Evolutionary conservation across 345 rosid genomes (phyloP).

Genomic region (Camelina laxa): DNA sequence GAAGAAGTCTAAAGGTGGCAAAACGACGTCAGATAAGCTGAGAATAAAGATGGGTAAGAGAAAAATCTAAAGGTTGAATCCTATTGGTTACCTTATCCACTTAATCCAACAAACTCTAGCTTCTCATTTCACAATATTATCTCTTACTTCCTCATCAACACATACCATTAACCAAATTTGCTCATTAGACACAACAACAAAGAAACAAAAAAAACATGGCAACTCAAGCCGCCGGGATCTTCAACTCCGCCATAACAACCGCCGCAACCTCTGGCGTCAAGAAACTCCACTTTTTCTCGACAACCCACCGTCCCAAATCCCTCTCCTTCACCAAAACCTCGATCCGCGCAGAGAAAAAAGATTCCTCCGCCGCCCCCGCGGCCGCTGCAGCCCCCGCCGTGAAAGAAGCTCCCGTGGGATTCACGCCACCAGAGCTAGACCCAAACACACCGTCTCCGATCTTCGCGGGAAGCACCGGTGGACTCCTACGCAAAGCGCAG

Average conservation of each 20-base stretch:
- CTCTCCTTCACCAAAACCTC: conserved; percentile 47
- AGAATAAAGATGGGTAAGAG: conserved; percentile 37
- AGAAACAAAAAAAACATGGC: conserved; percentile 51
- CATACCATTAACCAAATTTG: conserved; percentile 3
- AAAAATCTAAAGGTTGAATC: conserved; percentile 43
- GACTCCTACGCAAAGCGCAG: conserved; percentile 76
- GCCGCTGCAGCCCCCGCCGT: conserved; percentile 42
- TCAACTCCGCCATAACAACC: conserved; percentile 52
- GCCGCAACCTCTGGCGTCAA: conserved; percentile 50
- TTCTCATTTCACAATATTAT: conserved; percentile 42
- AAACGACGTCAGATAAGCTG: conserved; percentile 28
- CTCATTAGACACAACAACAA: neutral
- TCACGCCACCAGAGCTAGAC: conserved; percentile 84
- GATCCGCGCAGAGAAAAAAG: conserved; percentile 51
- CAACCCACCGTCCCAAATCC: conserved; percentile 52
- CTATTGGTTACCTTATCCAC: conserved; percentile 49
- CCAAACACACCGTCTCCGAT: conserved; percentile 92
- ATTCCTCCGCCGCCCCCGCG: conserved; percentile 48
- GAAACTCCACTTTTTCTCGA: conserved; percentile 49
- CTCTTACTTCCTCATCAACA: conserved; percentile 28
- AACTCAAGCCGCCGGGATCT: conserved; percentile 46
- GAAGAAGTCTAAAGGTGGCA: no score
- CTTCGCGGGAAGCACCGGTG: conserved; percentile 90
- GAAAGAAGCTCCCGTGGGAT: conserved; percentile 72
- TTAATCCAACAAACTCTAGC: conserved; percentile 34